Base-by-base conservation (phyloP, 192 early-diverging fungal species). In the Coemansia sp. region DNA sequence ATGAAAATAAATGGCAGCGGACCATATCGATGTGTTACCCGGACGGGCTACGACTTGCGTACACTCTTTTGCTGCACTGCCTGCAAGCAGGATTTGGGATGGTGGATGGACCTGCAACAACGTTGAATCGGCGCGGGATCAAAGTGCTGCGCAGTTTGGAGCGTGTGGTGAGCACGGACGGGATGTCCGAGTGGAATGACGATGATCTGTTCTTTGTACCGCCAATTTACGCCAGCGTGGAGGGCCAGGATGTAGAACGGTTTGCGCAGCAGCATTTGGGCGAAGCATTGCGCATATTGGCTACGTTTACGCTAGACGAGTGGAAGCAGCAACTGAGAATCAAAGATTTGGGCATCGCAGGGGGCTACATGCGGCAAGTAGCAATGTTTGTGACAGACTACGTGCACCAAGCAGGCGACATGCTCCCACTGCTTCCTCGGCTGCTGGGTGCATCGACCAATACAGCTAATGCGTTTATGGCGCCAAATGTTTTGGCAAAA, bases 301-400 rank as follows among this genome's bases (percentile, higher is more conserved):
- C 47, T 25, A 57, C 7, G 6, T 45, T 47, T 25, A 19, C 51
- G 5, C 38, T 21, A 12, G 47, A 45, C 0, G 58, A 39, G 5
- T 74, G 56, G 53, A 35, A 48, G 12, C 56, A 21, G 29, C 56
- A 57, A 23, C 62, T 80, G 10, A 68, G 68, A 8, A n/a, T 70
- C 7, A 43, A 51, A 11, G 58, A 19, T 3, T 32, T 66, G 38
- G 10, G 7, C 22, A 56, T 68, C 8, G 41, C 77, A 0, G 59
- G 57, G 24, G 27, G 11, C 11, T 67, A 80, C 53, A 80, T 80
- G 77, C 77, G 65, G 14, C 38, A 43, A n/a, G 69, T 74, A 3
- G 77, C 72, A 12, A 15, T 54, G 1, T 37, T 74, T 35, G 23
- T 80, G 15, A 24, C 9, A 9, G 35, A 67, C 24, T 74, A 80